Base-by-base conservation (phyloP, 768 basidiomycete genomes). In the Holtermanniella nyarrowii region DNA sequence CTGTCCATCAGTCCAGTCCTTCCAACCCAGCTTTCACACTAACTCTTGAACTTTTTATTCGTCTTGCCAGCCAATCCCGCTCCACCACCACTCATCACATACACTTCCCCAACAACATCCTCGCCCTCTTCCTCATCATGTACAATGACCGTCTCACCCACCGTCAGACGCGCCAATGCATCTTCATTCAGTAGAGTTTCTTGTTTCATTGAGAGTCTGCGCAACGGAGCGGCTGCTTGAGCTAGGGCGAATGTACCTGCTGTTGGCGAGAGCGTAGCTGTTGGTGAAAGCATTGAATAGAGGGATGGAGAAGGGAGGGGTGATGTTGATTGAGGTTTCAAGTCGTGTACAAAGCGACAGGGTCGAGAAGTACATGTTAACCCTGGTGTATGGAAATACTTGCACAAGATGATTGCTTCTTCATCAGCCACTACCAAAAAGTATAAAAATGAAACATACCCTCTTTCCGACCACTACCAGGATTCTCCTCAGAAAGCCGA, bases 281-380 rank as follows among this genome's bases (percentile, higher is more conserved):
- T 46, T 2, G 48, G n/a, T 21, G 54, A n/a, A n/a, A n/a, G n/a
- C n/a, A n/a, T n/a, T 3, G 48, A 40, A 42, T 4, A 23, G 23
- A 49, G 16, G 2, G 42, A 42, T 37, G 2, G 46, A 39, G 20
- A 26, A 39, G 37, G 13, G 5, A 24, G 37, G 40, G n/a, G n/a
- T 12, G 26, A 37, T 3, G 13, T 13, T 22, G 26, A 26, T 24
- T 53, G 39, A 21, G 48, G 16, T 1, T 55, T 56, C 45, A 68
- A 58, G 40, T 61, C 59, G 46, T 71, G 70, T 0, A 68, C 65
- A 58, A 71, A 71, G 52, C 70, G 62, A 54, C 70, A 71, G 22
- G 70, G 70, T 46, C 68, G 57, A 24, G 70, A 65, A 13, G 70
- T 71, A 52, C 70, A 71, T 13, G 61, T 68, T 11, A 69, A 54